phyloP scores from a whole-genome alignment of 2,329 filamentous ascomycete species.

The Colletotrichum sidae region DNA sequence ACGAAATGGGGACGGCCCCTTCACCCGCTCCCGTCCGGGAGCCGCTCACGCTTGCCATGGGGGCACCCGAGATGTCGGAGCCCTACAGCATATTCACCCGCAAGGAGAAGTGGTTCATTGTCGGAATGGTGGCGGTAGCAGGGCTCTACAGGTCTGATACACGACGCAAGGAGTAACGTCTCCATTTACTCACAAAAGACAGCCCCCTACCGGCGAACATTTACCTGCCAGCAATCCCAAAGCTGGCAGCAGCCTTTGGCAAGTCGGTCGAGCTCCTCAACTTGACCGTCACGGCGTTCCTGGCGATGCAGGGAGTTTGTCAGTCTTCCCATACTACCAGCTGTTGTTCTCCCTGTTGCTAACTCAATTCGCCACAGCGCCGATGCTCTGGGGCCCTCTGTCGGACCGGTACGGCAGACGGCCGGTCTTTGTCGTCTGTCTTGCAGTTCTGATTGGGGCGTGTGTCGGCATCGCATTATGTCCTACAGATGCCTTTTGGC shows the following conservation, averaged over 20 bases:
- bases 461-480: conserved; percentile 48
- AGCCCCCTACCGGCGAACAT: conserved; percentile 50
- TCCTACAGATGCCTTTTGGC: conserved; percentile 46
- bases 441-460: conserved; percentile 45
- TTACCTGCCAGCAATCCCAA: conserved; percentile 48
- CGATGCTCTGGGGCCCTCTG: conserved; percentile 50
- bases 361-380: conserved; percentile 31
- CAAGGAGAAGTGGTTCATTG: conserved; percentile 43
- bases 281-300: conserved; percentile 47
- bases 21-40: conserved; percentile 7
- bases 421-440: conserved; percentile 45
- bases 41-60: conserved; percentile 23
- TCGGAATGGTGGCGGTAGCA: conserved; percentile 42
- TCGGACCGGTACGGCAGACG: conserved; percentile 48
- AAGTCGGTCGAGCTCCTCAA: conserved; percentile 46
- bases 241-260: conserved; percentile 43
- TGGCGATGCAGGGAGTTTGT: conserved; percentile 46
- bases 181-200: neutral
- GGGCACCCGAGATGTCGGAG: neutral
- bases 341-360: no score
- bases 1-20: neutral
- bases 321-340: neutral
- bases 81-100: conserved; percentile 42
- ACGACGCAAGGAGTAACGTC: no score
- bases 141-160: conserved; percentile 40